Evolutionary conservation across 2,329 filamentous ascomycete species (phyloP).

Genomic region (Ophidiomyces ophidiicola): DNA sequence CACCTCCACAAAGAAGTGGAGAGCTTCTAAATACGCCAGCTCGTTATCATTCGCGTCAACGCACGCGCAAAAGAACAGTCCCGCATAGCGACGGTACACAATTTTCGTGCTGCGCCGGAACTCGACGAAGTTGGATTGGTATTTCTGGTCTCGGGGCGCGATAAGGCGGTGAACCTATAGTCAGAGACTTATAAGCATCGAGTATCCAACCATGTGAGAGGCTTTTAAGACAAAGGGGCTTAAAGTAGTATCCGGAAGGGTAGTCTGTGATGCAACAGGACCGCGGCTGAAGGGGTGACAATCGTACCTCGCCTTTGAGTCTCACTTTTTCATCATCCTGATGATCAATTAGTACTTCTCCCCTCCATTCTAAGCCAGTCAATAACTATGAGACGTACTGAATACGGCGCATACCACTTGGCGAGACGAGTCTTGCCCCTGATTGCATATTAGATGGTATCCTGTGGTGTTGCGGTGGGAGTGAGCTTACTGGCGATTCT

Average conservation of each 20-base stretch:
- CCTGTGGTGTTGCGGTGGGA: not conserved
- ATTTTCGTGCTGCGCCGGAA: conserved; percentile 64
- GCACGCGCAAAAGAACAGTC: conserved; percentile 97
- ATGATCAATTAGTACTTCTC: not conserved
- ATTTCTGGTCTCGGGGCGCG: conserved; percentile 94
- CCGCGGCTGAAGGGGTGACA: no score
- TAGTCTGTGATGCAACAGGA: conserved; percentile 9
- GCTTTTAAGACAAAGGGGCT: not conserved
- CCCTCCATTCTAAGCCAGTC: not conserved
- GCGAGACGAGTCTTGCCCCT: conserved; percentile 97
- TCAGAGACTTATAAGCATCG: no score
- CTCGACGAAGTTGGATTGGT: conserved; percentile 99
- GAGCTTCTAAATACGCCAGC: conserved; percentile 88
- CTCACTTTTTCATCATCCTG: conserved; percentile 97
- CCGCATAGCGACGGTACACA: conserved; percentile 92
- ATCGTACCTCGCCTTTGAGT: conserved; percentile 83
- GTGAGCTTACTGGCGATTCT: conserved; percentile 65
- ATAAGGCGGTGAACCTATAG: conserved; percentile 88
- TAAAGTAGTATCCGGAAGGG: conserved; percentile 3
- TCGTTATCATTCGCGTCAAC: conserved; percentile 99
- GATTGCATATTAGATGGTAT: conserved; percentile 3
- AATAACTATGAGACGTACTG: conserved; percentile 36
- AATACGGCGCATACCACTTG: conserved; percentile 98
- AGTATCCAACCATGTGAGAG: not conserved
- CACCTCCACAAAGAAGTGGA: conserved; percentile 99